A percentile compares a stretch with the other conserved stretches of the same genome.
Conservation (phyloP, 805 yeast genomes). For the Yamadazyma paraphyllophila region DNA sequence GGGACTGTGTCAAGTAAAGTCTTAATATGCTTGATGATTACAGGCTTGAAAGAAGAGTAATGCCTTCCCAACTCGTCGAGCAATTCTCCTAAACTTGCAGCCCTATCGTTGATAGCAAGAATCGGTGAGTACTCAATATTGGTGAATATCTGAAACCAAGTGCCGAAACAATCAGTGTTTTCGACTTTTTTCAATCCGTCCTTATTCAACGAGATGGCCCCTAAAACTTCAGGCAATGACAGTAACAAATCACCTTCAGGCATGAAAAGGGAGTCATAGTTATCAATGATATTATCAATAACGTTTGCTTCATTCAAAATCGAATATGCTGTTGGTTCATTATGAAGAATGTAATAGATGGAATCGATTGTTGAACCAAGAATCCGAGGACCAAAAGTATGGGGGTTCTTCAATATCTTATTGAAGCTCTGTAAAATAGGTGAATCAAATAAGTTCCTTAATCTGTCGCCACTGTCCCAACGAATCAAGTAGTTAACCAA, state of each 20-base stretch:
- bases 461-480: slow-evolving; percentile 78
- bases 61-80: slow-evolving; percentile 84
- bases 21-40: slow-evolving; percentile 49
- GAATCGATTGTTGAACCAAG: slow-evolving; percentile 61
- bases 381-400: slow-evolving; percentile 64
- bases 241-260: slow-evolving; percentile 58
- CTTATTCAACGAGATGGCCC: slow-evolving; percentile 76
- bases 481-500: slow-evolving; percentile 62
- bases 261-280: slow-evolving; percentile 54
- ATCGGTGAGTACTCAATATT: slow-evolving; percentile 51
- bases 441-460: slow-evolving; percentile 84
- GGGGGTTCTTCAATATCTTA: slow-evolving; percentile 53
- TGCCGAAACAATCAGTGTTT: slow-evolving; percentile 32
- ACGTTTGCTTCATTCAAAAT: slow-evolving; percentile 77
- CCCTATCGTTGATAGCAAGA: slow-evolving; percentile 46
- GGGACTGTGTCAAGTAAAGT: slow-evolving; percentile 48
- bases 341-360: slow-evolving; percentile 71
- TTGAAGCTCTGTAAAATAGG: slow-evolving; percentile 64
- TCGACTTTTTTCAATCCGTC: slow-evolving; percentile 65
- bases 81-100: slow-evolving; percentile 56
- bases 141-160: slow-evolving; percentile 51
- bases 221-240: slow-evolving; percentile 70
- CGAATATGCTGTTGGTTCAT: slow-evolving; percentile 86
- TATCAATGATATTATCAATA: slow-evolving; percentile 59
- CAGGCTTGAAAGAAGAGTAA: slow-evolving; percentile 68